phyloP scores from a whole-genome alignment of 2,329 filamentous ascomycete genomes.

The Rutstroemia sp. region DNA sequence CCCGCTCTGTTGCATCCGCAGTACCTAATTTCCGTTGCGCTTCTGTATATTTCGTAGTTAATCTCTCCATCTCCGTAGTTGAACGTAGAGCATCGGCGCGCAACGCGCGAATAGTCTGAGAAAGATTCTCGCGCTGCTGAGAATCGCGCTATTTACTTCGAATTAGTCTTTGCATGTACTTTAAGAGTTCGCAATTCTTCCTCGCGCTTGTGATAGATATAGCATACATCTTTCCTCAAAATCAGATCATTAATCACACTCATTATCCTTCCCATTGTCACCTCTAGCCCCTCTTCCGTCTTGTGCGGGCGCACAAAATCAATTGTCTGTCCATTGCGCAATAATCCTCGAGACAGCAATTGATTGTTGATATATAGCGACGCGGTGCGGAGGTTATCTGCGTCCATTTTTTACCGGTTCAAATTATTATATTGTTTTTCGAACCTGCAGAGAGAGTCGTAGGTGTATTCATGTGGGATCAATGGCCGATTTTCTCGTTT shows the following conservation, averaged over 20 bases:
- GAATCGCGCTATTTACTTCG: conserved; percentile 64
- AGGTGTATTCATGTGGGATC: not conserved
- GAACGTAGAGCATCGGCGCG: conserved; percentile 70
- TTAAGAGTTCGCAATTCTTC: not conserved
- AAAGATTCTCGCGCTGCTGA: conserved; percentile 77
- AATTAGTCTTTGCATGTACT: not conserved
- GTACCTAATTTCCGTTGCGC: conserved; percentile 48
- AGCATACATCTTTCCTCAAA: conserved; percentile 73
- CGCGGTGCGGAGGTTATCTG: conserved; percentile 56
- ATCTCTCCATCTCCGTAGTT: conserved; percentile 56
- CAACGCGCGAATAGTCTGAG: conserved; percentile 67
- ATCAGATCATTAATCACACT: conserved; percentile 92
- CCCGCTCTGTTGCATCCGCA: conserved; percentile 62
- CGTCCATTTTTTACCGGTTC: conserved; percentile 22
- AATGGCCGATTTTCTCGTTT: not conserved
- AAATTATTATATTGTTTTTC: not conserved
- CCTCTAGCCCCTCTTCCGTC: conserved; percentile 52
- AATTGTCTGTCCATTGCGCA: conserved; percentile 64
- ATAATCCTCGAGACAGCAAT: conserved; percentile 56
- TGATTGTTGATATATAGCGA: conserved; percentile 70
- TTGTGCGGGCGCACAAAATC: conserved; percentile 72
- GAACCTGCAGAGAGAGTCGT: not conserved
- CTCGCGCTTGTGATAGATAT: not conserved
- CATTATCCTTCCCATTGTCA: conserved; percentile 80
- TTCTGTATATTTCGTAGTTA: conserved; percentile 47